Base-by-base conservation (phyloP, 345 rosid species). In the Nasturtium officinale region DNA sequence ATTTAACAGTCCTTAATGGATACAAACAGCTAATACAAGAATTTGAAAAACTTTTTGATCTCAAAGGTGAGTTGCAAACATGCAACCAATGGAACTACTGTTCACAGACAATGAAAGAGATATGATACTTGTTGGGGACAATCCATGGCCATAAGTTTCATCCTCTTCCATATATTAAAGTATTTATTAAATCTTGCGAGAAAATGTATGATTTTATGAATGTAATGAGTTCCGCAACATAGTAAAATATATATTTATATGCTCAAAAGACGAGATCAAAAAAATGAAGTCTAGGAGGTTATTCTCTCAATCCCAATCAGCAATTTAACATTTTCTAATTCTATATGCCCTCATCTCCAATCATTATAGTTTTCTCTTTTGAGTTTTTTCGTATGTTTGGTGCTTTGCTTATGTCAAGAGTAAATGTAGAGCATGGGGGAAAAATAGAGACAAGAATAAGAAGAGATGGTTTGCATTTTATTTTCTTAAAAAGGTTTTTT, bases 121-220 rank as follows among this genome's bases (percentile, higher is more conserved):
- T 59, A 81, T 83, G 72, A 88, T 89, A 88, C 84, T 84, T 43
- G 84, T 86, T 26, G 97, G 92, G n/a, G 92, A 90, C 53, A 87
- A 90, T 79, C 90, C 89, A 15, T 90, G 92, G 97, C 83, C 71
- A 95, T 88, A 85, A 75, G 86, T 77, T 51, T 23, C 2, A 3
- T 13, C 2, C 0, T 21, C 3, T 5, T 26, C 30, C 26, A 54
- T 54, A 8, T 13, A 54, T 28, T n/a, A 2, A 26, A 26, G 6
- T 0, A 21, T 3, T 13, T 2, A 17, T 54, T 54, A 54, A 2
- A 26, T 8, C 8, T 26, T 26, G 10, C 13, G 20, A 54, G 0
- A 26, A 6, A 6, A 54, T 2, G 0, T 54, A 3, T 15, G 9
- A 54, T 7, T 11, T 28, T 25, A 16, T 53, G 4, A 3, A 53